Conservation (phyloP, 345 rosid species). For the Eucalyptus lansdowneana region DNA sequence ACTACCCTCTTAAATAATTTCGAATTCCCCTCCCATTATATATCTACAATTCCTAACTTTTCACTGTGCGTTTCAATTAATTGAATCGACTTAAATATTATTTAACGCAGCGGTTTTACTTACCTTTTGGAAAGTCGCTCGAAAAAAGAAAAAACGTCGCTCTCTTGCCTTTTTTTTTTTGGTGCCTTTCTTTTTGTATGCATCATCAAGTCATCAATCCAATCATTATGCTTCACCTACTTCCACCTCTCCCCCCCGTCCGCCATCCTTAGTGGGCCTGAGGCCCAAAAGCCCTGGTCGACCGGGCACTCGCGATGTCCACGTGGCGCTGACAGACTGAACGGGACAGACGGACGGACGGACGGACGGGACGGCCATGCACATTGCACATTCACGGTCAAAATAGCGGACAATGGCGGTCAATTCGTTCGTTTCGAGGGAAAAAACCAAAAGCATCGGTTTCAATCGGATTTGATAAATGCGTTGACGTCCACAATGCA, state of each 20-base stretch:
- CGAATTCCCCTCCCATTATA: background rate
- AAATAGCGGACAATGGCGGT: background rate
- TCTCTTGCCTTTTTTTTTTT: background rate
- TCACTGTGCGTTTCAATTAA: background rate
- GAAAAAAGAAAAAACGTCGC: background rate
- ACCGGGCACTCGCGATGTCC: background rate
- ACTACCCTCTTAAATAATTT: background rate
- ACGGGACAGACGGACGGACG: rapidly evolving
- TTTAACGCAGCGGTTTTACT: background rate
- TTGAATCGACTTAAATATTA: background rate
- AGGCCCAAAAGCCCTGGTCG: background rate
- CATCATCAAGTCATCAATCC: background rate
- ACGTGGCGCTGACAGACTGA: background rate
- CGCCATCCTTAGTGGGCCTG: background rate
- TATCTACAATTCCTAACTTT: background rate
- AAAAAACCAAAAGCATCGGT: background rate
- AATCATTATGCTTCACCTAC: background rate
- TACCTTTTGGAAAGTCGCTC: background rate
- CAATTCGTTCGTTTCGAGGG: background rate
- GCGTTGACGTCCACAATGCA: conserved; percentile 42
- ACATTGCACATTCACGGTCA: background rate
- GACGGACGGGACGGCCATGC: background rate
- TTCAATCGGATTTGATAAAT: conserved; percentile 30
- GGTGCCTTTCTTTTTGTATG: too few species aligned
- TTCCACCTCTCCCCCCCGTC: background rate